These are phyloP conservation scores for Aquanectria penicillioides DNA, from an alignment of 2,329 filamentous ascomycete genomes.

Conservation along the genomic window DNA sequence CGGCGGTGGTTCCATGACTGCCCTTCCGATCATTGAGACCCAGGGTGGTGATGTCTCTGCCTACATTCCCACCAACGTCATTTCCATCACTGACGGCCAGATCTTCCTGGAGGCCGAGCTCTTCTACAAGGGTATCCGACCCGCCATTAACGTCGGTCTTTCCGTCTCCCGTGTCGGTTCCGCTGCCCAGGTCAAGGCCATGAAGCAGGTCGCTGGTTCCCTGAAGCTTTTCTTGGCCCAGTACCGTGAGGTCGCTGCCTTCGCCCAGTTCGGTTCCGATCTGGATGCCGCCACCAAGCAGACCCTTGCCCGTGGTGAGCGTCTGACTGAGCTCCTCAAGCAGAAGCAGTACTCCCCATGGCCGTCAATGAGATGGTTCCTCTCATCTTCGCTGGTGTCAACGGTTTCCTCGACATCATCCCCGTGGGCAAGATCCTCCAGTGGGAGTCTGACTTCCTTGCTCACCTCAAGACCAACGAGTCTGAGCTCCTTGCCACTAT, in stretches of 20 bases:
- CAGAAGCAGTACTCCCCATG: conserved; percentile 99
- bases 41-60: conserved; percentile 99
- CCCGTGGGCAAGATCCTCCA: conserved; percentile 90
- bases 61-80: conserved; percentile 99
- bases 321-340: conserved; percentile 98
- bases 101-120: conserved; percentile 99
- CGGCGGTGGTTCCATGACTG: conserved; percentile 95
- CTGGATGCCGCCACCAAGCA: conserved; percentile 99
- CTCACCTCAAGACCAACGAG: conserved; percentile 93
- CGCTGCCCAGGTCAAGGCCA: conserved; percentile 99
- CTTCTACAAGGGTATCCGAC: conserved; percentile 99
- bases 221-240: conserved; percentile 99
- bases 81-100: conserved; percentile 99
- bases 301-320: conserved; percentile 97
- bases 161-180: conserved; percentile 99
- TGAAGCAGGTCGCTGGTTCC: conserved; percentile 99
- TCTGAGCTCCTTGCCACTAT: conserved; percentile 83
- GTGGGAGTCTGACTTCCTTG: conserved; percentile 95
- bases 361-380: conserved; percentile 99
- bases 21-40: conserved; percentile 97
- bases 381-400: conserved; percentile 99
- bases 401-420: conserved; percentile 89
- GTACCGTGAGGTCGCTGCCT: conserved; percentile 99
- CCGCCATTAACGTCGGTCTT: conserved; percentile 99
- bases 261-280: conserved; percentile 99